Evolutionary conservation across 2,329 filamentous ascomycete genomes (phyloP).

Genomic region (Peltaster fructicola): DNA sequence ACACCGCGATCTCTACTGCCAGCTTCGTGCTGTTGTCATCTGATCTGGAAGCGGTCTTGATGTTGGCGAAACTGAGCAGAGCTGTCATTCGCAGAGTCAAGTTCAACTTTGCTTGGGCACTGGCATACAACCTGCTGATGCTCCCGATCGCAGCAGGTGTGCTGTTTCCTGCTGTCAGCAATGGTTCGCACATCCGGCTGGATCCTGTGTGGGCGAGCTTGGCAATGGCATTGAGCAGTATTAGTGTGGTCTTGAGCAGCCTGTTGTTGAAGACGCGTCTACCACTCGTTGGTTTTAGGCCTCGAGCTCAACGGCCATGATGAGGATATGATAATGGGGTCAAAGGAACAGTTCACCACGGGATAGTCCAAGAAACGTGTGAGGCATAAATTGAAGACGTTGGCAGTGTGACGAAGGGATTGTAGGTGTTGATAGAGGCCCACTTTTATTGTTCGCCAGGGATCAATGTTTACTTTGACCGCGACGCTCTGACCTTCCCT

Average conservation of each 20-base stretch:
- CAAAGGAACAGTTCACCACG: no score
- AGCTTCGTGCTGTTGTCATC: conserved; percentile 60
- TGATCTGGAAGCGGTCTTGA: conserved; percentile 50
- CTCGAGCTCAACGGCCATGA: no score
- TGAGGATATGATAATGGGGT: no score
- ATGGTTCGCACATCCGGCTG: conserved; percentile 39
- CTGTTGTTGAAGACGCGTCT: conserved; percentile 43
- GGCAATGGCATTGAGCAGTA: conserved; percentile 83
- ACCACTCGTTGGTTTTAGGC: conserved; percentile 27
- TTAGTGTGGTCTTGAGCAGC: conserved; percentile 75
- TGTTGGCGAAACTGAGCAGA: conserved; percentile 52
- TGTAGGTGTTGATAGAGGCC: background rate
- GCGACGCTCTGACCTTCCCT: no score
- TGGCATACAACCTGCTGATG: conserved; percentile 62
- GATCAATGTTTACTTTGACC: conserved; percentile 2
- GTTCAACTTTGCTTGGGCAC: conserved; percentile 74
- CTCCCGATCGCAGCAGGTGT: conserved; percentile 69
- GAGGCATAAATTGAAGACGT: conserved; percentile 1
- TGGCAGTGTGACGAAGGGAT: background rate
- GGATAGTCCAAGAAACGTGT: conserved; percentile 1
- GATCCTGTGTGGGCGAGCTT: conserved; percentile 75
- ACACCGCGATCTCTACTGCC: conserved; percentile 66
- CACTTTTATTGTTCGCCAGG: background rate
- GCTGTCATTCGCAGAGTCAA: conserved; percentile 62
- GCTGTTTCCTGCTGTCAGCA: conserved; percentile 43